Evolutionary conservation across 139 green algal species (phyloP), one percentile per base, ranked within the genome.

Genomic region (Axilococcus clingmanii): DNA sequence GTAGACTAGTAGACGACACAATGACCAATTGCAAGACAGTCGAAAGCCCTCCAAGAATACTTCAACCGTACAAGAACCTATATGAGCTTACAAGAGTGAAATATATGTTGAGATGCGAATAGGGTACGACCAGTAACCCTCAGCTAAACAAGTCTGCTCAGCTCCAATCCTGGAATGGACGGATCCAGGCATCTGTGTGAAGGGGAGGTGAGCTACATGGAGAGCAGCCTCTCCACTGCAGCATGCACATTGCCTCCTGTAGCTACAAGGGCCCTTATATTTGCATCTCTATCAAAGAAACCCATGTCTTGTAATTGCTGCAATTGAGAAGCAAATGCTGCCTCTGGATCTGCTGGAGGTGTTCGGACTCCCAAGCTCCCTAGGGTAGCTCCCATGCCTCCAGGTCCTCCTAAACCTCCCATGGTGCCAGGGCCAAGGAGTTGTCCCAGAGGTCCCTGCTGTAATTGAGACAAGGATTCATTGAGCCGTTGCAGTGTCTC

Each of bases 241-340:
- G 77, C 87, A 32, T 93, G 78, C 2, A 96, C 85, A 48, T 96
- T 93, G 34, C 88, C 88, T 3, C 78, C 76, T 0, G 78, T 87
- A 0, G 75, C 75, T 43, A 84, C 61, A 35, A 93, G 47, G 0
- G 73, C 77, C 5, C 61, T 54, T n/a, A 86, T 62, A 42, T 84
- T 87, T 11, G 62, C 66, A 16, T 80, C 54, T 0, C 60, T 59
- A 51, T 96, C 78, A 31, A 48, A 69, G 55, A 98, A 98, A 20
- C 91, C 91, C 91, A 97, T 97, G 52, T 89, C 87, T 57, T 84
- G 66, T 57, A 97, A 69, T 67, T 94, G 82, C 62, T 82, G 52
- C 44, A 98, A 65, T 79, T 98, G 89, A 22, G 69, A 55, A 5
- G 77, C 85, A 43, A 83, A 96, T 0, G 64, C 54, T 8, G 71